These are phyloP conservation scores for Mrakia blollopis DNA, from an alignment of 768 basidiomycete genomes.

Conservation along the genomic window DNA sequence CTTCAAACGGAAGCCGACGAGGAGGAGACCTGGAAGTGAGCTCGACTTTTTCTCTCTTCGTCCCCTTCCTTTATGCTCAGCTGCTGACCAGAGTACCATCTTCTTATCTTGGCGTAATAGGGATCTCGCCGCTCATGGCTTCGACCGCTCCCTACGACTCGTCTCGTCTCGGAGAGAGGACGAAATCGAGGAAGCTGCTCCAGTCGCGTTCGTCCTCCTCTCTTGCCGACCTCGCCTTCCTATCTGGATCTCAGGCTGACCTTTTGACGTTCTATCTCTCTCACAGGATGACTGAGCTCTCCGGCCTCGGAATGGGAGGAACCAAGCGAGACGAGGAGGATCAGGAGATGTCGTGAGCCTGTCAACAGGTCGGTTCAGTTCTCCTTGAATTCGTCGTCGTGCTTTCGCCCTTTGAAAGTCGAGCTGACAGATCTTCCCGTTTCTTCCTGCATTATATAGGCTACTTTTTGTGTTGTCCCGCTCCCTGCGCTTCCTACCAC, in stretches of 20 bases:
- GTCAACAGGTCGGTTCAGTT: not conserved
- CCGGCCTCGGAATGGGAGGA: constrained; percentile 12
- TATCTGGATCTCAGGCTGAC: not conserved
- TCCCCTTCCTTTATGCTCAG: not conserved
- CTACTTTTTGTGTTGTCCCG: too few relatives aligned
- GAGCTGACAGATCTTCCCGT: too few relatives aligned
- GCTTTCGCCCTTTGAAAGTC: too few relatives aligned
- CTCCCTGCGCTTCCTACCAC: too few relatives aligned
- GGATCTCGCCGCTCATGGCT: constrained; percentile 65
- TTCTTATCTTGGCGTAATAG: not conserved
- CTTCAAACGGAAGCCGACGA: constrained; percentile 80
- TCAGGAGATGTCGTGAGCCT: not conserved
- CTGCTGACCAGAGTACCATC: not conserved
- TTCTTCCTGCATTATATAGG: too few relatives aligned
- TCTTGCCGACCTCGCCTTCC: not conserved
- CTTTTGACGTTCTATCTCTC: not conserved
- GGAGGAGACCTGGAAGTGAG: constrained; percentile 59
- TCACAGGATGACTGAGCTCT: constrained; percentile 2
- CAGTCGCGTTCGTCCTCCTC: constrained; percentile 9
- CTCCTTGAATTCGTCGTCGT: too few relatives aligned
- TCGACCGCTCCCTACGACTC: constrained; percentile 61
- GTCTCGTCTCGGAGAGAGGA: constrained; percentile 59
- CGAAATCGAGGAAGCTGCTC: constrained; percentile 37
- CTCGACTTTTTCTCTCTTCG: not conserved
- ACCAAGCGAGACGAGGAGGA: constrained; percentile 11